phyloP scores from a whole-genome alignment of 441 rosid genomes.

The Raphanus hybrid region DNA sequence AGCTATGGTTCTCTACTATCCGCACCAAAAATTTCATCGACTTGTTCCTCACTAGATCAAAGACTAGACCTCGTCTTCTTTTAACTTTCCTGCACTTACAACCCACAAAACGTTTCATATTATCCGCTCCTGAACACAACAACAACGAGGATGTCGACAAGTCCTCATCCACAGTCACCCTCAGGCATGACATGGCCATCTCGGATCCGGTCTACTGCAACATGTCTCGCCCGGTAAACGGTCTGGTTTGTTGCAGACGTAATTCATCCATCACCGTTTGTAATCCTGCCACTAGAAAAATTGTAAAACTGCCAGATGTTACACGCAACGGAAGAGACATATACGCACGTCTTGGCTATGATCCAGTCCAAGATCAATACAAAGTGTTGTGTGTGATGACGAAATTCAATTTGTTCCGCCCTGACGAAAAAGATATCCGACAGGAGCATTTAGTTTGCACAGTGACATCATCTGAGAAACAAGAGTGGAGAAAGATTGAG shows the following conservation, averaged over 20 bases:
- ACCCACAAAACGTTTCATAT: background rate
- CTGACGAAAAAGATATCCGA: background rate
- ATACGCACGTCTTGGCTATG: constrained; percentile 20
- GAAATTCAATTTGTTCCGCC: background rate
- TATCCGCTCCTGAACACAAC: constrained; percentile 5
- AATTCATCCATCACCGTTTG: constrained; percentile 9
- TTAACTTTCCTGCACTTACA: background rate
- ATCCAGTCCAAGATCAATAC: constrained; percentile 2
- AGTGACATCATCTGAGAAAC: background rate
- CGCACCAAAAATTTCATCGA: background rate
- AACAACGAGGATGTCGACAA: background rate
- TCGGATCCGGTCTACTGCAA: background rate
- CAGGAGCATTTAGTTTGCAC: constrained; percentile 8
- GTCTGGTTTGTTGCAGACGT: constrained; percentile 8
- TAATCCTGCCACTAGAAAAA: constrained; percentile 15
- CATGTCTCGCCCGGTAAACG: constrained; percentile 6
- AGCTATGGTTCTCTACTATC: background rate
- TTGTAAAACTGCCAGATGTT: background rate
- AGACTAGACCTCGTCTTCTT: constrained; percentile 14
- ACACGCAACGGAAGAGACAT: background rate
- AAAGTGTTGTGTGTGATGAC: background rate
- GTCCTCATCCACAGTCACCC: background rate
- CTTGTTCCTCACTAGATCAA: constrained; percentile 7
- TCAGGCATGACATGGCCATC: constrained; percentile 17
- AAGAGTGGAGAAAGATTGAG: constrained; percentile 19